Conservation (phyloP, 495 filamentous ascomycete genomes). For the Gamarada debralockiae region DNA sequence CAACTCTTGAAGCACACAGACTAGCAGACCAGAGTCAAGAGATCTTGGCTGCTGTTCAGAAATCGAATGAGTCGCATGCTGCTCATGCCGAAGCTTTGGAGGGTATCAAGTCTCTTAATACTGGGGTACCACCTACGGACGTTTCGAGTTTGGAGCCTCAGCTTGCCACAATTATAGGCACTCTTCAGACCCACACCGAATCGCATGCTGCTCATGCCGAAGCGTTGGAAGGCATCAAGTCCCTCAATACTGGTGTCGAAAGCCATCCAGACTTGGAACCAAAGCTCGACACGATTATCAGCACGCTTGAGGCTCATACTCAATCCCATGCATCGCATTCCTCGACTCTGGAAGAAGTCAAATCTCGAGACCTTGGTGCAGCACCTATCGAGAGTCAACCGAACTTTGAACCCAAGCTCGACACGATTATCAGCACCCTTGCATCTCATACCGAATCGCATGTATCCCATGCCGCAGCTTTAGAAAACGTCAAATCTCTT, state of each 20-base stretch:
- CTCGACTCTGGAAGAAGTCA: conserved; percentile 3
- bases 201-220: neutral
- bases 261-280: neutral
- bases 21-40: conserved; percentile 15
- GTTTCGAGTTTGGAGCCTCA: conserved; percentile 7
- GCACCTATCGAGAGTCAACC: neutral
- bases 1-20: conserved; percentile 15
- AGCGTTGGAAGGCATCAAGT: neutral
- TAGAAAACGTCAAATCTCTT: conserved; percentile 6
- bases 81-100: conserved; percentile 14
- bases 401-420: neutral
- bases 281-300: neutral
- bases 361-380: neutral
- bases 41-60: conserved; percentile 21
- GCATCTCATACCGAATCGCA: conserved; percentile 9
- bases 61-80: conserved; percentile 21
- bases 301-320: conserved; percentile 4
- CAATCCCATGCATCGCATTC: conserved; percentile 1
- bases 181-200: conserved; percentile 7
- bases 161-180: neutral
- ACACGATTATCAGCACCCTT: conserved; percentile 1
- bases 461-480: conserved; percentile 8
- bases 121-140: neutral
- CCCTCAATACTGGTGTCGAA: neutral
- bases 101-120: conserved; percentile 2